Evolutionary conservation across 1,284 basidiomycete genomes (phyloP), one percentile per base, ranked within the genome.

Genomic region (Melampsora americana): DNA sequence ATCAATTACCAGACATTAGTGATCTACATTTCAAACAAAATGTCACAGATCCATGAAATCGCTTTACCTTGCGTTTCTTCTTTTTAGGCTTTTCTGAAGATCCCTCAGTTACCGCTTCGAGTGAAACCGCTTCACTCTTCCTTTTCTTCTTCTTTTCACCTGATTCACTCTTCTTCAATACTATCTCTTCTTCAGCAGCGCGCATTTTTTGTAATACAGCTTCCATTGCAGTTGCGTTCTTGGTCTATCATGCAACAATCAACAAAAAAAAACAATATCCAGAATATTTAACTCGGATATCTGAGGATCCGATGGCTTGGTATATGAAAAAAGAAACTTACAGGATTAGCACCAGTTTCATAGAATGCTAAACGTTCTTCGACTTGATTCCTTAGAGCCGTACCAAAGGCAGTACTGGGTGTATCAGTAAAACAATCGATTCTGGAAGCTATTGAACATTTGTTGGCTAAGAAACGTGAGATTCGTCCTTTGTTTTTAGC

Each of bases 401-500:
- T 94, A 77, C 96, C 96, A 80, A 95, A 98, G 83, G 95, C 95
- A 75, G 92, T 85, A 12, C 93, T 93, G 0, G 95, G 95, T 67
- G 88, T 88, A 77, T 94, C 92, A 5, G 90, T 88, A 84, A 94
- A 99, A 85, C 96, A 98, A 84, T 99, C 96, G 85, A 99, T 99
- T 78, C 96, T 87, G 65, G 92, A 92, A 7, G 96, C 96, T 81
- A 99, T 99, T 76, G 93, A 95, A 83, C 94, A 96, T 85, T 99
- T 99, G 88, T 99, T 99, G 67, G 95, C 96, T 46, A 99, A 87
- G 88, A 96, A 97, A 56, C 95, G 90, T 14, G 94, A 96, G 84
- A 98, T 98, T 78, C 96, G 90, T 48, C 95, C 95, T 87, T 99
- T 99, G 87, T 94, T 90, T 85, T 96, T 96, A 74, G 93, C 87